Conservation (phyloP, 1,139 yeast species). For the Nakaseomyces delphensis region DNA sequence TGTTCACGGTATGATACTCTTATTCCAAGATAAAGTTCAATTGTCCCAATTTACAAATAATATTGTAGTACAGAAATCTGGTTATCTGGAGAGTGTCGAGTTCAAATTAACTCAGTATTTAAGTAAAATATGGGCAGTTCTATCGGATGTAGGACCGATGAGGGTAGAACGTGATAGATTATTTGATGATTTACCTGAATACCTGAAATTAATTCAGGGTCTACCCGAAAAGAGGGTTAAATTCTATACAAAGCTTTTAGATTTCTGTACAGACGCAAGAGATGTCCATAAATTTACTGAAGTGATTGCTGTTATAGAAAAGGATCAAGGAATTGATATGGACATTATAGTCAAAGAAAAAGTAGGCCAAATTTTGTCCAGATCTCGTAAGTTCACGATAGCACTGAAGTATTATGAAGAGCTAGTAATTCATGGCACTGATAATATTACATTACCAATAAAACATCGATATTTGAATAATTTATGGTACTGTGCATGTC, state of each 20-base stretch:
- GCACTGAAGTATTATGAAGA: conserved; percentile 6
- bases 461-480: conserved; percentile 12
- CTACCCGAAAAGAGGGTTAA: conserved; percentile 4
- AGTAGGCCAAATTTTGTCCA: conserved; percentile 1
- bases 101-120: conserved; percentile 15
- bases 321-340: conserved; percentile 12
- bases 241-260: neutral
- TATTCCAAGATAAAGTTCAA: conserved; percentile 10
- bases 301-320: conserved; percentile 10
- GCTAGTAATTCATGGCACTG: conserved; percentile 7
- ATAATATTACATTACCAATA: conserved; percentile 9
- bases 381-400: neutral
- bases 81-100: conserved; percentile 14
- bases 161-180: conserved; percentile 6
- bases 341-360: conserved; percentile 1
- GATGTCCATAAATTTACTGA: conserved; percentile 15
- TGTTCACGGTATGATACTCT: conserved; percentile 15
- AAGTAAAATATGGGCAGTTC: conserved; percentile 10
- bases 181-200: conserved; percentile 8
- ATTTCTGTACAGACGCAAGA: conserved; percentile 8
- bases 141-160: conserved; percentile 2
- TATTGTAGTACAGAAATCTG: conserved; percentile 12
- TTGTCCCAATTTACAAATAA: conserved; percentile 13
- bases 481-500: conserved; percentile 17
- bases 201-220: conserved; percentile 1